Base-by-base conservation (phyloP, 2,329 filamentous ascomycete genomes). In the Pseudocercospora musae region DNA sequence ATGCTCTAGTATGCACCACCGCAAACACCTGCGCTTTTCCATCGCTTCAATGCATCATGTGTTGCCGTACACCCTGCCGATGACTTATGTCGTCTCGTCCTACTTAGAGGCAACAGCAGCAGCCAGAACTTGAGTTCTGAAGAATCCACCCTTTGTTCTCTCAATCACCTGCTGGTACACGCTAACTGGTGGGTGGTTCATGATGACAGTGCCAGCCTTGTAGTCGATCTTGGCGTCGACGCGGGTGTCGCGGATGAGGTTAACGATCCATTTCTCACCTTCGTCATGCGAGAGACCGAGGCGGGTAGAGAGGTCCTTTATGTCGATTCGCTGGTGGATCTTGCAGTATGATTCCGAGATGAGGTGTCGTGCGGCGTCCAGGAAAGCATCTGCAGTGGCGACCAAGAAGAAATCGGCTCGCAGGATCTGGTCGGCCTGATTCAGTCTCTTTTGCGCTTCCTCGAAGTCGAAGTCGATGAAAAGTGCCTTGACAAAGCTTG, bases 311-410 rank as follows among this genome's bases (percentile, higher is more conserved):
- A 99, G 86, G 73, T 98, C 95, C 79, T 86, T 88, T 78, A 99
- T 98, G 78, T 98, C 94, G 77, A 99, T 99, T 72, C 94, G 87
- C 76, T 96, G 92, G 79, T 98, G 96, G 77, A 99, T 99, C 87
- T 98, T 98, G 91, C 95, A 99, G 85, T 99, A 99, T 78, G 88
- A 92, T 84, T 99, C 95, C 59, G 94, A 98, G 78, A 99, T 98
- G 64, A 99, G 84, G 83, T 99, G 95, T 74, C 95, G 86, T 42
- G 95, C 95, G 54, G 92, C 89, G 75, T 98, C 94, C 67, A 99
- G 91, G 75, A 99, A 99, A 46, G 87, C 84, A 72, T 98, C 94
- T 33, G 91, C 88, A 3, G 90, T 87, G 20, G 87, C 89, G 60
- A 90, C 87, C 62, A 99, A 85, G 89, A 99, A 99, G 84, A 99